Evolutionary conservation across 495 filamentous ascomycete genomes (phyloP).

Genomic region (Penicillium chermesinum): DNA sequence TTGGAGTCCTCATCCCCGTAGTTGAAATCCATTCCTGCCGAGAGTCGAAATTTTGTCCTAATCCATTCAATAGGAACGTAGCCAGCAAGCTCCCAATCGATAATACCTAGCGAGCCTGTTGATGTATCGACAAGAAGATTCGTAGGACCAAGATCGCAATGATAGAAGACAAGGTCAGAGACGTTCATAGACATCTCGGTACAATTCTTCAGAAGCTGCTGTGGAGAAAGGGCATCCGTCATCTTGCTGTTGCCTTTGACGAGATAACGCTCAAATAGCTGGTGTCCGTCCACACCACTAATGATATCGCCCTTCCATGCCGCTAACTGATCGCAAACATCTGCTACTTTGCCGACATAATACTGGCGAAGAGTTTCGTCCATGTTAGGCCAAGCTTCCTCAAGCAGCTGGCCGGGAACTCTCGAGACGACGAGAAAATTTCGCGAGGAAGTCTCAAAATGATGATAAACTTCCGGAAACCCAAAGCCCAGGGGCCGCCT

Average conservation of each 20-base stretch:
- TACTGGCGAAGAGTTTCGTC: constrained; percentile 10
- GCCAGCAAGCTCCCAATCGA: constrained; percentile 33
- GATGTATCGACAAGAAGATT: constrained; percentile 29
- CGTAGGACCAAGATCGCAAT: constrained; percentile 30
- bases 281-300: constrained; percentile 8
- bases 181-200: constrained; percentile 24
- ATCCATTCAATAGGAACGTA: constrained; percentile 31
- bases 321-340: constrained; percentile 9
- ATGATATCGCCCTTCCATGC: constrained; percentile 8
- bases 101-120: constrained; percentile 26
- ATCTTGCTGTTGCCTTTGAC: constrained; percentile 9
- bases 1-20: constrained; percentile 9
- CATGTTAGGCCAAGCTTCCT: constrained; percentile 14
- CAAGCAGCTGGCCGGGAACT: constrained; percentile 9
- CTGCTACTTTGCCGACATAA: constrained; percentile 10
- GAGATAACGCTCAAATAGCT: constrained; percentile 12
- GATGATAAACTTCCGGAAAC: constrained; percentile 4
- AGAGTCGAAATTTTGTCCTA: constrained; percentile 25
- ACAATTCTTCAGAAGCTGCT: constrained; percentile 10
- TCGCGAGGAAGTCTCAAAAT: constrained; percentile 10
- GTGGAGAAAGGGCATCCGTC: constrained; percentile 10
- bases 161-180: constrained; percentile 30
- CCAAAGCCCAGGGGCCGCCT: constrained; percentile 7
- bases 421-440: constrained; percentile 11
- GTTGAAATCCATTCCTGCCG: constrained; percentile 24